Percentiles rank a stretch among this genome's conserved stretches.
phyloP scores from a whole-genome alignment of 148 eudicot genomes.

The Silene conica region DNA sequence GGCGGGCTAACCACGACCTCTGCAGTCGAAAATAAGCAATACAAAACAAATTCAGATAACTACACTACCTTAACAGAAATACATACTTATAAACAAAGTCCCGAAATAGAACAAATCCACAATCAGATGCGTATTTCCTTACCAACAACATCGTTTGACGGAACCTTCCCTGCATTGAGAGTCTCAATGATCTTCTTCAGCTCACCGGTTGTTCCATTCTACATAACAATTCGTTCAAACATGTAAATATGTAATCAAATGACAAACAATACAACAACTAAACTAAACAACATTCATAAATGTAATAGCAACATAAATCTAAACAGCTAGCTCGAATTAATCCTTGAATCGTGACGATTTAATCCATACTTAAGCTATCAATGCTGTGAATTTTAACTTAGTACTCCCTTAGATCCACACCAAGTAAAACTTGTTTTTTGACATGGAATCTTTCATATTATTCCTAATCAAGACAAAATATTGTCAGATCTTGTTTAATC shows the following conservation, averaged over 20 bases:
- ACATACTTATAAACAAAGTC: background rate
- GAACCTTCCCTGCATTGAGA: conserved; percentile 55
- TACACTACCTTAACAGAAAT: background rate
- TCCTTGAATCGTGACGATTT: background rate
- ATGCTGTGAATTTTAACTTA: background rate
- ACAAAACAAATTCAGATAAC: background rate
- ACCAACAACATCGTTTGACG: conserved; percentile 74
- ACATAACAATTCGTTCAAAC: background rate
- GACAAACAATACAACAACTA: background rate
- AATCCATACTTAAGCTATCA: background rate
- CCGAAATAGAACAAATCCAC: background rate
- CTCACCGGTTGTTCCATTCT: conserved; percentile 75
- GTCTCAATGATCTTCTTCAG: conserved; percentile 68
- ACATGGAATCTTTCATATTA: too few species aligned
- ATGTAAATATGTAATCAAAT: background rate
- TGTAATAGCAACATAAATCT: background rate
- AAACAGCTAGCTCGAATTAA: background rate
- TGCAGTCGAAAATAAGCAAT: conserved; percentile 19
- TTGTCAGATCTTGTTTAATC: too few species aligned
- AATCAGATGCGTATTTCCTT: conserved; percentile 9
- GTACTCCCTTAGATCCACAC: too few species aligned
- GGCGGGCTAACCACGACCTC: conserved; percentile 83
- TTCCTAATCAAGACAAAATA: too few species aligned
- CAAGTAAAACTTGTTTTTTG: too few species aligned
- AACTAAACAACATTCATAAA: background rate